Base-by-base conservation (phyloP, 2,329 filamentous ascomycete species). In the Calonectria henricotiae region DNA sequence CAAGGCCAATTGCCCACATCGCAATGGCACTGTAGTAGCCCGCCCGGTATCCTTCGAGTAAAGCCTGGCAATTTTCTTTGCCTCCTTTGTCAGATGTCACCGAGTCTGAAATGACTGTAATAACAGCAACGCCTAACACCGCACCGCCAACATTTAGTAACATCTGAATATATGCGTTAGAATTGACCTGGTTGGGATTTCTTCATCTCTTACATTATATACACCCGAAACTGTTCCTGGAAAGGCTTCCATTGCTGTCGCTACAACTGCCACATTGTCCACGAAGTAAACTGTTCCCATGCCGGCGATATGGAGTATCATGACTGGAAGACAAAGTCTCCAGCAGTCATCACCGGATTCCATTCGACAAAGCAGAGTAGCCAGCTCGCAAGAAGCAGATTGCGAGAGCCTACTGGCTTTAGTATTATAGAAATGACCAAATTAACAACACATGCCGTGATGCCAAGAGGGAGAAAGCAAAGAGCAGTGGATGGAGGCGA, bases 61-160 rank as follows among this genome's bases (percentile, higher is more conserved):
- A 32, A 2, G 51, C 51, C 13, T 58, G 51, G 3, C n/a, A 12
- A 1, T 23, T 27, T 13, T 39, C 32, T 13, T 58, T 58, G 20
- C 51, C 51, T 2, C 51, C 51, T 27, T 54, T 5, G 12, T 39
- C 25, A 6, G 51, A 58, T 0, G 51, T 58, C 6, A 58, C 51
- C 20, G 51, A 58, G 20, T 58, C 51, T 4, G 51, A 58, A 20
- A 58, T 58, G 13, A 58, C 51, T 27, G 51, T 58, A 32, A 58
- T 32, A 3, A 58, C 51, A 5, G 51, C 35, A 1, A 58, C 51
- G 25, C 51, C 51, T 1, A 39, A 32, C 5, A 39, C 32, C 23
- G 51, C 51, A 17, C 51, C 51, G 2, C 51, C 51, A 17, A 58
- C 51, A 11, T 58, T 58, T 0, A 58, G 8, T 6, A 58, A 58